Evolutionary conservation across 352 stramenopile genomes (phyloP).

Genomic region (Phytophthora vignae): DNA sequence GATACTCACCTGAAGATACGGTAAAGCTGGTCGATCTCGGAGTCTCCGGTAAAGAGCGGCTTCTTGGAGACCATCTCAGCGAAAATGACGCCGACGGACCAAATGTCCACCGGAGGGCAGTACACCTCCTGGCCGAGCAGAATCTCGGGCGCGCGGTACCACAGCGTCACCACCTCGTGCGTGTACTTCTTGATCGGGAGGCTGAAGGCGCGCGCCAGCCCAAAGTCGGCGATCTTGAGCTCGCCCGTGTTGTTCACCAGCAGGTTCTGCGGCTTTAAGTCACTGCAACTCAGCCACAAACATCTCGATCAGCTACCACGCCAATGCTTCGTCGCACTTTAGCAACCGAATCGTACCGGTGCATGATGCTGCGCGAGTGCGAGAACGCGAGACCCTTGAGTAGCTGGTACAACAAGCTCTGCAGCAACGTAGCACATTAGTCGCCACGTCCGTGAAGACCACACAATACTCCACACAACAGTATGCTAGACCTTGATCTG

Average conservation of each 20-base stretch:
- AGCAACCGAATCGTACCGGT: conserved; percentile 54
- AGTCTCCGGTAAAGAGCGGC: conserved; percentile 83
- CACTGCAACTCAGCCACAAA: conserved; percentile 51
- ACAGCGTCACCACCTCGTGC: conserved; percentile 99
- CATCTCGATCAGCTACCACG: background rate
- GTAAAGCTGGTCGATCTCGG: conserved; percentile 91
- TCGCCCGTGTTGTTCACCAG: conserved; percentile 94
- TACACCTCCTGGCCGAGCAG: conserved; percentile 95
- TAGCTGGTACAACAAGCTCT: conserved; percentile 87
- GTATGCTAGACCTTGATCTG: conserved; percentile 62
- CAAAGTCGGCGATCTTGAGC: conserved; percentile 99
- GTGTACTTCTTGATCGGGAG: conserved; percentile 98
- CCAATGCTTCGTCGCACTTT: background rate
- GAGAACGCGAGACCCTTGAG: conserved; percentile 90
- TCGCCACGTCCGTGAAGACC: background rate
- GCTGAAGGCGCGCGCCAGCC: conserved; percentile 96
- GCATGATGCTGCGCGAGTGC: conserved; percentile 89
- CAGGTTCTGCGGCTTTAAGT: conserved; percentile 99
- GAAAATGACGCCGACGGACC: conserved; percentile 89
- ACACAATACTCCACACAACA: background rate
- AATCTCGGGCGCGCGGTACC: conserved; percentile 99
- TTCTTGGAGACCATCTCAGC: conserved; percentile 88
- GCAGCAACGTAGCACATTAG: background rate
- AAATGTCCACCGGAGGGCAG: conserved; percentile 88
- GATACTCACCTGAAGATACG: conserved; percentile 77